Evolutionary conservation across 306 rosid species (phyloP).

Genomic region (Vigna mungo): DNA sequence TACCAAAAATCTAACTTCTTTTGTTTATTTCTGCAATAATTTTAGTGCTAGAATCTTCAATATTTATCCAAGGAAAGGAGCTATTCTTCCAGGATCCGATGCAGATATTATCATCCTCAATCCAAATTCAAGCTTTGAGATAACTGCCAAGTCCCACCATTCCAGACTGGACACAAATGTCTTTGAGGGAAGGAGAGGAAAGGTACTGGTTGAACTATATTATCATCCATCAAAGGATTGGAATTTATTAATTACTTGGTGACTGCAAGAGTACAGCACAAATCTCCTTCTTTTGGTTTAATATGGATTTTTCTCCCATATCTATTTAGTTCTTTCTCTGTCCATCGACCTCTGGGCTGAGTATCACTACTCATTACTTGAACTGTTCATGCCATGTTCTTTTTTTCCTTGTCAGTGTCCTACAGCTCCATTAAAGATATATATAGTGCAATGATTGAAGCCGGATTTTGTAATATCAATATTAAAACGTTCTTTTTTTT

Average conservation of each 20-base stretch:
- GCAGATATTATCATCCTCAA: conserved; percentile 93
- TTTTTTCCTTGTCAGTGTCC: background rate
- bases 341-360: no score
- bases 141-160: conserved; percentile 85
- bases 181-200: conserved; percentile 89
- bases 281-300: background rate
- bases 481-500: background rate
- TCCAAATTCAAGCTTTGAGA: conserved; percentile 87
- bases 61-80: conserved; percentile 80
- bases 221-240: conserved; percentile 12
- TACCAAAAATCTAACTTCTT: conserved; percentile 25
- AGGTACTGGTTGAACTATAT: conserved; percentile 61
- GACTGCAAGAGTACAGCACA: background rate
- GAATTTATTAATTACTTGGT: conserved; percentile 13
- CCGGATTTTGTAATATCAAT: conserved; percentile 4
- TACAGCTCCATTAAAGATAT: background rate
- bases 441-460: background rate
- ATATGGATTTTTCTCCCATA: background rate
- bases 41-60: conserved; percentile 92
- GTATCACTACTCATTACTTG: no score
- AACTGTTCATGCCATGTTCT: conserved; percentile 20
- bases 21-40: conserved; percentile 22
- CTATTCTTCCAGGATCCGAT: conserved; percentile 83
- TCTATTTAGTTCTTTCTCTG: background rate
- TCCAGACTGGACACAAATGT: conserved; percentile 83